A percentile compares a stretch with the other conserved stretches of the same genome.
phyloP scores from a whole-genome alignment of 208 protist genomes.

The Leishmania aethiopica region DNA sequence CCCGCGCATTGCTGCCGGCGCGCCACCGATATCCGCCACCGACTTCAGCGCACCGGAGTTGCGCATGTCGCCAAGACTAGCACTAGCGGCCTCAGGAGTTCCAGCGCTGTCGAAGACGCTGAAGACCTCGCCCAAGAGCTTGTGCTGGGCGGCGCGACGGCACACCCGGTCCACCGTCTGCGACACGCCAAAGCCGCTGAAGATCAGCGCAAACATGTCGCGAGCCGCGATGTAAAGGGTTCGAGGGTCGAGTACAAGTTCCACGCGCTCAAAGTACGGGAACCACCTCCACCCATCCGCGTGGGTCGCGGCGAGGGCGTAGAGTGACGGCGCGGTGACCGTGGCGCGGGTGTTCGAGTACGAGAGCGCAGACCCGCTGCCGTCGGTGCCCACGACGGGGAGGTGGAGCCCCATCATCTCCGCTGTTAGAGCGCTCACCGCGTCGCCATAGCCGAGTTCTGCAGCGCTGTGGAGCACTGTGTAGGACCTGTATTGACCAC shows the following conservation, averaged over 20 bases:
- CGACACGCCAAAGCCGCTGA: conserved; percentile 49
- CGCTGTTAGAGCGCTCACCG: conserved; percentile 37
- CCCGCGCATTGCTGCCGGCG: conserved; percentile 17
- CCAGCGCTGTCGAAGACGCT: conserved; percentile 27
- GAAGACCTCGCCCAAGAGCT: conserved; percentile 44
- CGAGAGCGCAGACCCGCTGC: conserved; percentile 2
- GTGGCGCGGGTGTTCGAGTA: conserved; percentile 10
- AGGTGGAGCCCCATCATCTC: conserved; percentile 40
- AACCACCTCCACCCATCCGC: conserved; percentile 35
- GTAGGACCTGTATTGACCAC: conserved; percentile 34
- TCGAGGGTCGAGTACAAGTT: conserved; percentile 25
- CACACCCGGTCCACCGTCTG: conserved; percentile 45
- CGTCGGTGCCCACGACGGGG: not conserved
- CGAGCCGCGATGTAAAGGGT: conserved; percentile 30
- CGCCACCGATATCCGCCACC: not conserved
- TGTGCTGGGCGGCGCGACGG: conserved; percentile 40
- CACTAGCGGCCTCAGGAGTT: not conserved
- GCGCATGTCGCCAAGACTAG: not conserved
- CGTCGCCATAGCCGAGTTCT: conserved; percentile 45
- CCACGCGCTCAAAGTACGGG: conserved; percentile 41
- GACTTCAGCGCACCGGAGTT: not conserved
- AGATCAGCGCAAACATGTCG: conserved; percentile 46
- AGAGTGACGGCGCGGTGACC: conserved; percentile 42
- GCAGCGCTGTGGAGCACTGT: conserved; percentile 76
- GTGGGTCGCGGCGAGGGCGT: conserved; percentile 44